Base-by-base conservation (phyloP, 2,329 filamentous ascomycete species). In the Cladobotryum mycophilum region DNA sequence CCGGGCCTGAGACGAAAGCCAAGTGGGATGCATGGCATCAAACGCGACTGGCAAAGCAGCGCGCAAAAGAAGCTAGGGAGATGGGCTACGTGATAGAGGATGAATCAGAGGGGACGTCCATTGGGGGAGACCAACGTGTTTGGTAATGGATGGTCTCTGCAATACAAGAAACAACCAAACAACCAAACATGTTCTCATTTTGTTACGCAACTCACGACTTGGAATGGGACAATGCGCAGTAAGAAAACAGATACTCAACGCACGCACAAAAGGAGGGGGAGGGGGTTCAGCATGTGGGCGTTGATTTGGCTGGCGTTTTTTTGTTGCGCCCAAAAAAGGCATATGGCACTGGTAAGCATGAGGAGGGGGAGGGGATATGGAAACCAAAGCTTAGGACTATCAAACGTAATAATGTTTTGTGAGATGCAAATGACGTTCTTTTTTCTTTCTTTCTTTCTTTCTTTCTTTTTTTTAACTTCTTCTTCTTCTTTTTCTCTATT, bases 11-110 rank as follows among this genome's bases (percentile, higher is more conserved):
- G 52, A 68, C 76, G 36, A 64, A 60, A 57, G 68, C 66, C 3
- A 71, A 68, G 47, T 72, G 72, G 61, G 69, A 72, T 11, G 67
- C 68, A 2, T 79, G 76, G 76, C 67, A 68, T 25, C 63, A 63
- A 22, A 65, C 67, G 11, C 65, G 71, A 22, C 50, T 69, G 25
- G 72, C 69, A 4, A 65, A 63, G 43, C 72, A 78, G 56, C 63
- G 64, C 36, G 69, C 66, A 2, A 60, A 67, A 36, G 69, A 72
- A 40, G 63, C 64, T 18, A 60, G 68, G 37, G 70, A 73, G 49
- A 65, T 68, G 62, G 71, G 69, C 0, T 72, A 74, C 45, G 67
- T 64, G 20, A 54, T 61, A 4, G 64, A 63, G 17, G 66, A 63
- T 12, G 59, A 68, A 47, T 18, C 12, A 15, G 66, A 64, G 30